Evolutionary conservation across 1,284 basidiomycete genomes (phyloP).

Genomic region (Irpex lacteus): DNA sequence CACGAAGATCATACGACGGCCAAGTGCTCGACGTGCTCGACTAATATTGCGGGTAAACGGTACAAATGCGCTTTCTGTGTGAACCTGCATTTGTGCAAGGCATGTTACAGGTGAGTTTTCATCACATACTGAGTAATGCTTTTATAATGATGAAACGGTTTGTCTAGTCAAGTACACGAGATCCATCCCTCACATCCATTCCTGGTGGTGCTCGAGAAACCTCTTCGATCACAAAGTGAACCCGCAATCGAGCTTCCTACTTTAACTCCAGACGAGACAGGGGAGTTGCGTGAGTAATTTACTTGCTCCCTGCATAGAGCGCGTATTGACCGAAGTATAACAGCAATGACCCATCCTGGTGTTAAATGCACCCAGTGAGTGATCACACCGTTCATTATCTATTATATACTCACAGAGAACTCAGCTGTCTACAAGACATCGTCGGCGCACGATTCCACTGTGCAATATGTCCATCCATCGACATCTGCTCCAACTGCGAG

Average conservation of each 20-base stretch:
- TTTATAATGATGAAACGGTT: background rate
- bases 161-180: constrained; percentile 73
- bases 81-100: constrained; percentile 77
- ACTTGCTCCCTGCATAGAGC: background rate
- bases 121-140: background rate
- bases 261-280: constrained; percentile 35
- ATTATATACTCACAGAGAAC: background rate
- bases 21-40: constrained; percentile 78
- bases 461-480: constrained; percentile 77
- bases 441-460: constrained; percentile 90
- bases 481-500: constrained; percentile 89
- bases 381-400: background rate
- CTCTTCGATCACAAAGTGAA: constrained; percentile 32
- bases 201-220: constrained; percentile 52
- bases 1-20: constrained; percentile 63
- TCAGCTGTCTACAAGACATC: constrained; percentile 83
- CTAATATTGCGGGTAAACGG: constrained; percentile 55
- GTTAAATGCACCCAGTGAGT: constrained; percentile 80
- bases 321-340: background rate
- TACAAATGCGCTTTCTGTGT: constrained; percentile 85
- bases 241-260: constrained; percentile 30
- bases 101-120: constrained; percentile 66
- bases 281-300: constrained; percentile 58
- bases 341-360: constrained; percentile 51
- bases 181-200: constrained; percentile 88